Evolutionary conservation across 805 yeast genomes (phyloP), one percentile per base, ranked within the genome.

Genomic region (Starmerella bombicola): DNA sequence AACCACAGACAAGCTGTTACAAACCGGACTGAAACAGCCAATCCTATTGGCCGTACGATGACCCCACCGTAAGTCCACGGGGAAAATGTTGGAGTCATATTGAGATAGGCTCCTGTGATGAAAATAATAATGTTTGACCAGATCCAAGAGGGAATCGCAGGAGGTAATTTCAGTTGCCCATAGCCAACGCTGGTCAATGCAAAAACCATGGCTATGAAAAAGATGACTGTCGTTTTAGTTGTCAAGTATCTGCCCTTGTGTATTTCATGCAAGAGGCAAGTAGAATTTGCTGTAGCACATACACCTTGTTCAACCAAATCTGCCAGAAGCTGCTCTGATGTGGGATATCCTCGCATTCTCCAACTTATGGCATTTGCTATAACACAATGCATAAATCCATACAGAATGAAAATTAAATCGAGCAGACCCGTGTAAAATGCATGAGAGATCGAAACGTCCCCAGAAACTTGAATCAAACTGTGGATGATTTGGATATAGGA

Each of bases 21-120:
- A 13, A 49, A 33, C 25, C 49, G 37, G 17, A 46, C 25, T 0
- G 53, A 50, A 7, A 52, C 31, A 1, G 52, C 41, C 5, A 57
- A 8, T 5, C 58, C 59, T 30, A 53, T 35, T 1, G 58, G 53
- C 16, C 48, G 41, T 10, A 55, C 20, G 5, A 55, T 31, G 9
- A 39, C 30, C 3, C 39, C 16, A 2, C 47, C 51, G 32, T 19
- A 32, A 10, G 17, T 3, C 38, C 42, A 35, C 17, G 47, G 52
- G 5, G 21, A 35, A 15, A 48, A 37, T 24, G 29, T 37, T 3
- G 52, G 52, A 1, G 44, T 33, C 9, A 41, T 26, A n/a, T 37
- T 41, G 10, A 40, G 21, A 19, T 38, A 35, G 1, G 34, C 29
- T 1, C 42, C 35, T 15, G 32, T 35, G 22, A 47, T 38, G 15